A percentile compares a stretch with the other conserved stretches of the same genome.
Evolutionary conservation across 2,329 filamentous ascomycete species (phyloP).

Genomic region (Mycosphaerella arachidis): DNA sequence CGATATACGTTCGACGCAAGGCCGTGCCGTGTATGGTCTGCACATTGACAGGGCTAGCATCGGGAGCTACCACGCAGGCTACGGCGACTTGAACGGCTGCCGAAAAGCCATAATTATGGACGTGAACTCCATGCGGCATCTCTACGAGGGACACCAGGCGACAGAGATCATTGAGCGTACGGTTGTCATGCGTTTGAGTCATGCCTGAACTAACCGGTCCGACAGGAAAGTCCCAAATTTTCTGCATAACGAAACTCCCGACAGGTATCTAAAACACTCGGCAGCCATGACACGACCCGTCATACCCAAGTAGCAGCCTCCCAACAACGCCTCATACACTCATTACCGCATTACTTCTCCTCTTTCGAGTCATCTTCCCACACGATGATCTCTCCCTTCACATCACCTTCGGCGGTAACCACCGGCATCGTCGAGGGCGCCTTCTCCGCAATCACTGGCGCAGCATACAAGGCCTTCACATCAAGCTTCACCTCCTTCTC

Average conservation of each 20-base stretch:
- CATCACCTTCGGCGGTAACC: slow-evolving; percentile 11
- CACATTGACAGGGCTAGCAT: too few species aligned
- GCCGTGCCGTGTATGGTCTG: too few species aligned
- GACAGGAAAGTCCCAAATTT: too few species aligned
- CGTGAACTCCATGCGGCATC: too few species aligned
- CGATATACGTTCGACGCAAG: too few species aligned
- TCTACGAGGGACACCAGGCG: too few species aligned
- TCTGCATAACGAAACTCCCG: background rate
- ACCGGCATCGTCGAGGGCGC: slow-evolving; percentile 3
- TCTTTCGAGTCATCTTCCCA: slow-evolving; percentile 23
- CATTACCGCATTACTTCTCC: background rate
- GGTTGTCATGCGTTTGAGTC: too few species aligned
- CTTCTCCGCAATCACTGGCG: background rate
- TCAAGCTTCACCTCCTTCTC: slow-evolving; percentile 12
- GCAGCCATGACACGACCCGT: background rate
- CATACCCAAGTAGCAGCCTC: background rate
- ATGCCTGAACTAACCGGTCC: too few species aligned
- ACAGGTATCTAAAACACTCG: slow-evolving; percentile 1
- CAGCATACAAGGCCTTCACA: slow-evolving; percentile 7
- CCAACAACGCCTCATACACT: slow-evolving; percentile 3
- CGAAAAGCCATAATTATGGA: too few species aligned
- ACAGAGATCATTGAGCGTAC: too few species aligned
- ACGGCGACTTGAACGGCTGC: too few species aligned
- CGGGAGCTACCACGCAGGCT: too few species aligned
- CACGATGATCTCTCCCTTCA: slow-evolving; percentile 25